Percentiles rank a stretch among this genome's conserved stretches.
Evolutionary conservation across 1,139 yeast species (phyloP).

Genomic region (Magnusiomyces fungicola): DNA sequence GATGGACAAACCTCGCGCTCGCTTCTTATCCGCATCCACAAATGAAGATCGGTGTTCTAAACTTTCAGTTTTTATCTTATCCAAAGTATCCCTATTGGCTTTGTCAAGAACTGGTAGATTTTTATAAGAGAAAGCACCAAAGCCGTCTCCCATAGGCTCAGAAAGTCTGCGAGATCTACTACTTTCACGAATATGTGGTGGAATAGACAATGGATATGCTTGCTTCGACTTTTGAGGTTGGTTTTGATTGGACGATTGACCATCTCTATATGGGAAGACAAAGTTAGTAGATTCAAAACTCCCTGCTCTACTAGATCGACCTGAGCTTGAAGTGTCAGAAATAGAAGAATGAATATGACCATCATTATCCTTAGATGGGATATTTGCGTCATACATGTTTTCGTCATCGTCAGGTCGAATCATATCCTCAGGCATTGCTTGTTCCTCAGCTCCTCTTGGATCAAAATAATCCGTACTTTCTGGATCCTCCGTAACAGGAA

Average conservation of each 20-base stretch:
- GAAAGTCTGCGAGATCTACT: constrained; percentile 57
- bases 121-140: constrained; percentile 88
- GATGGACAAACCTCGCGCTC: constrained; percentile 25
- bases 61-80: constrained; percentile 78
- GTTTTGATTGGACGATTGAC: background rate
- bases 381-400: constrained; percentile 15
- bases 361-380: constrained; percentile 6
- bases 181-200: constrained; percentile 53
- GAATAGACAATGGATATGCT: constrained; percentile 40
- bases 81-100: constrained; percentile 89
- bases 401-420: constrained; percentile 21
- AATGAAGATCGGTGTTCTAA: constrained; percentile 35
- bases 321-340: constrained; percentile 12
- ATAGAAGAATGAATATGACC: constrained; percentile 6
- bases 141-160: constrained; percentile 57
- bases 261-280: constrained; percentile 6
- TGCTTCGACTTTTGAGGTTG: constrained; percentile 5
- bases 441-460: constrained; percentile 64
- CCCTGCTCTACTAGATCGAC: constrained; percentile 16
- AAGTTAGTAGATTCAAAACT: constrained; percentile 14
- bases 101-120: constrained; percentile 85
- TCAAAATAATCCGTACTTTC: constrained; percentile 92
- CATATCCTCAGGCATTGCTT: constrained; percentile 24
- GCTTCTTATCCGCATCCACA: constrained; percentile 7
- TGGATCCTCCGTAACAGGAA: constrained; percentile 73